Base-by-base conservation (phyloP, 2,329 filamentous ascomycete genomes). In the Penicillium sp. region DNA sequence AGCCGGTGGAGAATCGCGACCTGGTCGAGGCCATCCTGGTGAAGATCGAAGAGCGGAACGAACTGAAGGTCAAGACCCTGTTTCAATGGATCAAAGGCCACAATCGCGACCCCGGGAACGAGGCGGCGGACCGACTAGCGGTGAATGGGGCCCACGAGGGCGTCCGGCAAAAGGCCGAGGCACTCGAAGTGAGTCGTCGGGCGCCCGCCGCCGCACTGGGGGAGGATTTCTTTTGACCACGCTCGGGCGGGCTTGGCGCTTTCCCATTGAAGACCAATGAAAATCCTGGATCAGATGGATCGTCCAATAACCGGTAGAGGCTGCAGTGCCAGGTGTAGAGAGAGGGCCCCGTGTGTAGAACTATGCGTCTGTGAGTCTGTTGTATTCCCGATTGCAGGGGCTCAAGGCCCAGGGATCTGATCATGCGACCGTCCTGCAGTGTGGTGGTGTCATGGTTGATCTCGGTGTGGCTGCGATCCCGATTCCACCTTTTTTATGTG, bases 41-140 rank as follows among this genome's bases (percentile, higher is more conserved):
- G 5, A 80, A 81, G 59, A 86, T 96, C 43, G 81, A 86, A 25
- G 80, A 88, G 65, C 78, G 88, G 42, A 77, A 81, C 42, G 73
- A 70, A 45, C 72, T 76, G 1, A 81, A 80, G 12, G 77, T 77
- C 3, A 70, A 75, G 55, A 94, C 88, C 0, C 72, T 79, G 46
- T 93, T 95, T 61, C 78, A 83, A 53, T 97, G 90, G 90, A 83
- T 96, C 40, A 95, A 95, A 70, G 93, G 90, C 0, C 93, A 98
- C 65, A 78, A 77, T 26, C 76, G 76, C 39, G 76, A 88, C 56
- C 67, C 73, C 3, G 90, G 91, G 1, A 97, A 97, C 61, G 76
- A 82, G 39, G 86, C 82, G 9, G 93, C 93, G 1, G 91, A 97
- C 73, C 68, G 68, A 51, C 73, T 96, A 52, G 90, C 90, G 1